These are phyloP conservation scores for Saccharomyces hybrid DNA, from an alignment of 1,139 yeast genomes.

Conservation along the genomic window DNA sequence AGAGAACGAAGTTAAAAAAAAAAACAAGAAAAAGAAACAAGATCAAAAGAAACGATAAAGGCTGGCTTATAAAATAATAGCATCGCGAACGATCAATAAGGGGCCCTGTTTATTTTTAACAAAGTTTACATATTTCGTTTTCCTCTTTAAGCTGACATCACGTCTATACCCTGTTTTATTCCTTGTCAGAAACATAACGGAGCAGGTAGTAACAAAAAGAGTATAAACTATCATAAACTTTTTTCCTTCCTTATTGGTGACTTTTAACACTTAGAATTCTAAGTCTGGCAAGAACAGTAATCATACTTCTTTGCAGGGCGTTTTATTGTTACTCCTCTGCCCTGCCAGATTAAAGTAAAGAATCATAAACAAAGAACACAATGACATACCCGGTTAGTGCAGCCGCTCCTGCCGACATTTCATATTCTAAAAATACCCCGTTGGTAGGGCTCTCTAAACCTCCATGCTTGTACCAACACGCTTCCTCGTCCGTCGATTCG, in stretches of 20 bases:
- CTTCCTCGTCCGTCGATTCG: slow-evolving; percentile 1
- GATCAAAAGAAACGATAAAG: neutral
- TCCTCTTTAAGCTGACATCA: neutral
- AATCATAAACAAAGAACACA: neutral
- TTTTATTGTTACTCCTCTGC: neutral
- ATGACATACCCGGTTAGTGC: neutral
- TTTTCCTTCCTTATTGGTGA: neutral
- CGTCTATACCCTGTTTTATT: neutral
- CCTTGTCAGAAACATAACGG: neutral
- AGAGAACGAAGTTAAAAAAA: neutral
- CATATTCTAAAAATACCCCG: neutral
- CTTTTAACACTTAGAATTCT: neutral
- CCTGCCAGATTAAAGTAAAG: neutral
- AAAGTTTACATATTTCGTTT: neutral
- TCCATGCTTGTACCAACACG: neutral
- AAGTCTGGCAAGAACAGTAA: neutral
- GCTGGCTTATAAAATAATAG: neutral
- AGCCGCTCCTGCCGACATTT: neutral
- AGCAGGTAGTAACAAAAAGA: neutral
- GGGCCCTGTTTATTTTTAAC: neutral
- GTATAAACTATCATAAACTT: neutral
- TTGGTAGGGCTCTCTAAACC: neutral
- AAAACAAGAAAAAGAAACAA: neutral
- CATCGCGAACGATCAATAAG: neutral
- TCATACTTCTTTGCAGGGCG: neutral